Evolutionary conservation across 768 basidiomycete genomes (phyloP), one percentile per base, ranked within the genome.

Genomic region (Leccinum subtestaceum): DNA sequence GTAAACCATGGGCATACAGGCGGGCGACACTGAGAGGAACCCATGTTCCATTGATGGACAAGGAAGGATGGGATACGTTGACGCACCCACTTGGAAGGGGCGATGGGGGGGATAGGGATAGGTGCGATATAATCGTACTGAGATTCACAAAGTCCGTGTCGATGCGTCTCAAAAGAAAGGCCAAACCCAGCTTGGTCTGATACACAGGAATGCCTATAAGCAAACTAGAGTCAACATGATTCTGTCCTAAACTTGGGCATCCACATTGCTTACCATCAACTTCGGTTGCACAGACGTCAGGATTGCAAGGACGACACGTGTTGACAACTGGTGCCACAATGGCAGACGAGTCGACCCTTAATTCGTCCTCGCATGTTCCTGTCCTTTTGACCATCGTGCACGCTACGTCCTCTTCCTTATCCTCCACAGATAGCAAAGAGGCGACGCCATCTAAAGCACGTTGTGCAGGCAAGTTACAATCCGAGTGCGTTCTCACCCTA

Each of bases 141-240:
- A 90, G 77, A 69, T 91, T 88, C 65, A 91, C 88, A 63, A 87
- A 91, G 66, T 89, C 87, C 34, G 88, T 88, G 73, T 91, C 89
- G 56, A 90, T 84, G 62, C 89, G 85, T 64, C 89, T 84, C 62
- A 90, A 73, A 50, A 91, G 76, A 32, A 80, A 74, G 53, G 77
- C 76, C 8, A 79, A 71, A 43, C 82, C 84, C 10, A 90, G 78
- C 53, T 74, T 77, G 72, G 84, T 87, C 68, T 87, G 86, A 72
- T 89, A 91, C 52, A 91, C 88, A 40, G 87, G 82, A 56, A 91
- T 86, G 63, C 85, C 89, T 91, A 66, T 6, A 17, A 59, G 52
- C 9, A 47, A n/a, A 57, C 23, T 32, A 13, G 31, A 32, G 29
- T 69, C 54, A 70, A 55, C 47, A 34, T 34, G 32, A 34, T 55